Evolutionary conservation across 1,284 basidiomycete genomes (phyloP), one percentile per base, ranked within the genome.

Genomic region (Vanrija humicola): DNA sequence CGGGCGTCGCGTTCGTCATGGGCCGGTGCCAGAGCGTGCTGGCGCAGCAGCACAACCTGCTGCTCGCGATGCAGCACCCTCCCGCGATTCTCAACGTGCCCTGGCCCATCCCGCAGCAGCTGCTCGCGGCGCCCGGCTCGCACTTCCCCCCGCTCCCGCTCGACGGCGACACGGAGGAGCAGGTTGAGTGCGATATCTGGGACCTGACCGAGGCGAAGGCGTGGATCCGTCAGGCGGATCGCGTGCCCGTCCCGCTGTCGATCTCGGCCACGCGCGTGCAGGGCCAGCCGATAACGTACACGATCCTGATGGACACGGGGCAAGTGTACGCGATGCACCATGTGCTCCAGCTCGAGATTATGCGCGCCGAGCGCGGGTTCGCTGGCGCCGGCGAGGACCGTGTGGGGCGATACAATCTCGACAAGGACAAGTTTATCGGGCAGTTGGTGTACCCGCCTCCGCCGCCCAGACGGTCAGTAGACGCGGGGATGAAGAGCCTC

Each of bases 271-370:
- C 54, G 12, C 57, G 67, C 16, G 66, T 58, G 10, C 67, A 46
- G 14, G 69, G 65, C 15, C 55, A 59, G 49, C 67, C 76, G 0
- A 59, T 65, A 0, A 46, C 70, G 0, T 73, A 77, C 57, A 66
- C 74, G 26, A 54, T 79, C 39, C 53, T 76, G 5, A 71, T 69
- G 3, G 67, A 72, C 9, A 74, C 78, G 51, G 79, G 78, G 0
- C 63, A 74, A 6, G 77, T 73, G 3, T 79, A 77, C 56, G 65
- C 68, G 12, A 68, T 73, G 52, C 70, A 74, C 42, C 61, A 63
- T 23, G 46, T 62, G 1, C 58, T 54, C 6, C 65, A 67, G 45
- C 48, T 56, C 12, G 50, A 55, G 46, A 39, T 58, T 14, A 45
- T 55, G 8, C 46, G 42, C 9, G 14, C 40, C 6, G 52, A 54